These are phyloP conservation scores for Drosera spatulata DNA, from an alignment of 179 eudicot genomes.

Conservation along the genomic window DNA sequence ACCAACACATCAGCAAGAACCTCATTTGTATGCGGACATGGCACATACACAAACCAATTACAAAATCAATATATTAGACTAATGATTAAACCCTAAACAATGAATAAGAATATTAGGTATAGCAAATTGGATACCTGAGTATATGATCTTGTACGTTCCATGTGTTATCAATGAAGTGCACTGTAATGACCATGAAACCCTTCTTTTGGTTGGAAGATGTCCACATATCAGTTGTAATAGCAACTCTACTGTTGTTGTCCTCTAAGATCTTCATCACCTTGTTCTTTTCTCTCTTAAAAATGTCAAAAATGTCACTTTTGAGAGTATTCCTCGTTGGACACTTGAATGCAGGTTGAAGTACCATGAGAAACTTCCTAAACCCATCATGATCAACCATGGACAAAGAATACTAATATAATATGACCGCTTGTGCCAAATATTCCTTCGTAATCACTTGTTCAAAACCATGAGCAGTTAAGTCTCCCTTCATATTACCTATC, in stretches of 20 bases:
- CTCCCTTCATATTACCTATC: no score
- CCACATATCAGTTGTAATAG: constrained; percentile 16
- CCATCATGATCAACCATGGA: constrained; percentile 7
- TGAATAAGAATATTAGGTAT: background rate
- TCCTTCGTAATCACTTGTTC: constrained; percentile 5
- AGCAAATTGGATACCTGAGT: background rate
- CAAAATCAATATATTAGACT: background rate
- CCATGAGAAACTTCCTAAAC: constrained; percentile 4
- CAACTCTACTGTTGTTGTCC: constrained; percentile 1
- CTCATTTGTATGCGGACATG: constrained; percentile 6
- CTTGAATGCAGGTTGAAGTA: constrained; percentile 9
- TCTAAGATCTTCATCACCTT: background rate
- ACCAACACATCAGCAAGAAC: constrained; percentile 1
- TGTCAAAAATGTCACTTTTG: constrained; percentile 11
- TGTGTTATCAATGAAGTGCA: constrained; percentile 9
- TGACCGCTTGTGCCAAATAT: constrained; percentile 6
- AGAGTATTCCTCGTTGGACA: constrained; percentile 8
- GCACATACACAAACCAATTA: constrained; percentile 2
- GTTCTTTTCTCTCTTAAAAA: constrained; percentile 3
- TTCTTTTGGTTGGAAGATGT: constrained; percentile 7
- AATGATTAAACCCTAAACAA: background rate
- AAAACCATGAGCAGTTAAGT: constrained; percentile 1
- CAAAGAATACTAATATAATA: constrained; percentile 13
- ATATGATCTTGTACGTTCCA: constrained; percentile 8
- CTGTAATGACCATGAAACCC: constrained; percentile 8